Evolutionary conservation across 306 rosid genomes (phyloP), one percentile per base, ranked within the genome.

Genomic region (Cicer arietinum): DNA sequence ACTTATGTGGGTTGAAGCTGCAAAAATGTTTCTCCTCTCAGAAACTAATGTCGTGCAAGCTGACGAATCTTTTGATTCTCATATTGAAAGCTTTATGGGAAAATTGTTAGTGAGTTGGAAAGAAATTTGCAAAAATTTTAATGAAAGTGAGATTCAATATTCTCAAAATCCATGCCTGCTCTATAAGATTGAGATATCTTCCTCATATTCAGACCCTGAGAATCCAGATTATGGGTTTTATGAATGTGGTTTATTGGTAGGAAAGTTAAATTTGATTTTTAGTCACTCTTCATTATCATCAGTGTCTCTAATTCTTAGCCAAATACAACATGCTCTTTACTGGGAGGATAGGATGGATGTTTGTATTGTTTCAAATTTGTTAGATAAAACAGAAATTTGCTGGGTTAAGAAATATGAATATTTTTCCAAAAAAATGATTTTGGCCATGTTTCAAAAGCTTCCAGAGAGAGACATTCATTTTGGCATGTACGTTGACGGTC

Each of bases 401-500:
- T 78, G 75, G 85, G 85, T 44, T 51, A 37, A 68, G 42, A 84
- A 73, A 52, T 88, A 84, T 77, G 86, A 79, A 63, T 16, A 6
- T 78, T 76, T 67, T 81, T 74, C 85, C 84, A 82, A 73, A 76
- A 79, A 74, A 68, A 56, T 87, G 80, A 79, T 86, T 61, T 76
- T 74, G 80, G 16, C 73, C 75, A 77, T 90, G 73, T 84, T 90
- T 77, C 74, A 83, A 82, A 82, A 82, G 83, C 87, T 94, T 78
- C 94, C 97, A 1, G 88, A 85, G 79, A 87, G 84, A 74, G 81
- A 84, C 72, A 77, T 85, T 83, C 89, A 86, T 81, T 79, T 94
- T 82, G 98, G 92, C 67, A 79, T 85, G 63, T 83, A 85, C 80
- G 71, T 89, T 42, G 88, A 89, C 74, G 98, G 98, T 81, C 79